Conservation (phyloP, 139 green algal species). For the Coelastrella sp. region DNA sequence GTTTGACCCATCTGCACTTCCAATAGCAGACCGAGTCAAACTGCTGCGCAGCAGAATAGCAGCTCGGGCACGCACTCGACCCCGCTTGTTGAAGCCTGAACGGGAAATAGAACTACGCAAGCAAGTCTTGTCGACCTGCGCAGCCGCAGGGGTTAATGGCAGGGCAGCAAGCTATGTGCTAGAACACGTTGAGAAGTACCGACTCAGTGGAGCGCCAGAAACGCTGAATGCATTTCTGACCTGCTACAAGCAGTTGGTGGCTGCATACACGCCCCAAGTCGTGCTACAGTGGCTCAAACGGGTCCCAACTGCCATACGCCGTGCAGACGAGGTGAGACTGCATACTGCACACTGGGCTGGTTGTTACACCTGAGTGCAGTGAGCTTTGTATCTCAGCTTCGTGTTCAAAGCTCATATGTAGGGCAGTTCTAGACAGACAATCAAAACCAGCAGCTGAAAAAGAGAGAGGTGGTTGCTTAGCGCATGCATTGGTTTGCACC, state of each 20-base stretch:
- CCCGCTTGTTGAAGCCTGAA: not conserved
- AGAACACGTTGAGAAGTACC: not conserved
- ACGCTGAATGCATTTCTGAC: not conserved
- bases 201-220: not conserved
- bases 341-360: no score
- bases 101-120: not conserved
- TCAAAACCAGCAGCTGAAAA: no score
- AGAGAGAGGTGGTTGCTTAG: no score
- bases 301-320: not conserved
- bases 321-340: constrained; percentile 9
- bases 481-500: no score
- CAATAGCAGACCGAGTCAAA: constrained; percentile 30
- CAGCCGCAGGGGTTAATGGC: not conserved
- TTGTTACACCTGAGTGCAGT: no score
- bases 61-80: not conserved
- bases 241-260: not conserved
- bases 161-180: not conserved
- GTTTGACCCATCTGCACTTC: constrained; percentile 21
- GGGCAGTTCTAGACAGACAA: no score
- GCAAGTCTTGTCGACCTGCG: not conserved
- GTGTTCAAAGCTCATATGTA: no score
- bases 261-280: not conserved
- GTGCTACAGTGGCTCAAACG: constrained; percentile 11
- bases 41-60: constrained; percentile 6
- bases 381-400: no score